A percentile compares a stretch with the other conserved stretches of the same genome.
Evolutionary conservation across 495 filamentous ascomycete genomes (phyloP).

Genomic region (Mytilinidion resinicola): DNA sequence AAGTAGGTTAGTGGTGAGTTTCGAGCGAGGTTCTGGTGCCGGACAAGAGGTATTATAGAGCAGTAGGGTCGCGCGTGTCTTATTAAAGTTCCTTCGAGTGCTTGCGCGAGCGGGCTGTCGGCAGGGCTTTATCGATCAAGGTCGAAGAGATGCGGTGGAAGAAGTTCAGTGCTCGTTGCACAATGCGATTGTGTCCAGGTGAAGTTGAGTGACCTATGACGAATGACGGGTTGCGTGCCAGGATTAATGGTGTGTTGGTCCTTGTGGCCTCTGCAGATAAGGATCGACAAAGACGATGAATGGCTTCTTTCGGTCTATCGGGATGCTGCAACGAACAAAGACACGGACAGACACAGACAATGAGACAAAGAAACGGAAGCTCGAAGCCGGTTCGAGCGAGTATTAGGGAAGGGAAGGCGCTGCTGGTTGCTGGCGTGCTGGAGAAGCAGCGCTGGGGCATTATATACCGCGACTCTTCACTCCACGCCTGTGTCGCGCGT

Average conservation of each 20-base stretch:
- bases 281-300: conserved; percentile 18
- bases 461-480: background rate
- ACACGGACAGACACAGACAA: background rate
- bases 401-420: background rate
- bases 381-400: background rate
- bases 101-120: background rate
- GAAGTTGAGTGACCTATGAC: background rate
- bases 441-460: background rate
- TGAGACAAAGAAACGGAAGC: background rate
- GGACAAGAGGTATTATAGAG: background rate
- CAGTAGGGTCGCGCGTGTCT: background rate
- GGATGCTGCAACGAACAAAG: background rate
- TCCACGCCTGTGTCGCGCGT: background rate
- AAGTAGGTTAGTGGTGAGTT: background rate
- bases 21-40: background rate
- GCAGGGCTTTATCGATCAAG: background rate
- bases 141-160: background rate
- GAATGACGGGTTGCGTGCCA: background rate
- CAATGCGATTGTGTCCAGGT: conserved; percentile 1
- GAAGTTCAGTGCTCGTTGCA: background rate
- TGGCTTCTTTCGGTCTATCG: background rate
- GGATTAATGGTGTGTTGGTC: background rate
- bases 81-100: too few species aligned
- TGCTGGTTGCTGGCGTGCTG: background rate
- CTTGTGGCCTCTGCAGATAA: conserved; percentile 10